Conservation (phyloP, 805 yeast species). For the Martiniozyma abietophila region DNA sequence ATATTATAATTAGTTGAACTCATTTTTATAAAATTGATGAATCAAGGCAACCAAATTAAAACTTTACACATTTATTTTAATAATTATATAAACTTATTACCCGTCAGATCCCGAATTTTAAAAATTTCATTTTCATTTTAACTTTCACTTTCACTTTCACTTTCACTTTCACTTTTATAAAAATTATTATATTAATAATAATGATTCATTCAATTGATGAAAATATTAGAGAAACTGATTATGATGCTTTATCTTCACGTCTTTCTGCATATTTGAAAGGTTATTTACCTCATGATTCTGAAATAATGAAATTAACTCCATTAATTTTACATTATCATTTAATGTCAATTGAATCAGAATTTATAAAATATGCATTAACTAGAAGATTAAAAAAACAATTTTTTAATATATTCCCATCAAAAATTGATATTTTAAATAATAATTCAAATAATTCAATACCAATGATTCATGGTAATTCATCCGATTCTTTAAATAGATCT, state of each 20-base stretch:
- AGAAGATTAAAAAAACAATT: constrained; percentile 33
- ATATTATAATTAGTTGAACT: too few relatives aligned
- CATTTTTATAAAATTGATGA: too few relatives aligned
- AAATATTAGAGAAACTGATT: constrained; percentile 39
- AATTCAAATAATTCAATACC: background rate
- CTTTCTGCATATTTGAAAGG: constrained; percentile 39
- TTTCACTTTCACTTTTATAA: too few relatives aligned
- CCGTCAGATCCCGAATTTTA: too few relatives aligned
- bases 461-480: too few relatives aligned
- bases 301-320: constrained; percentile 23
- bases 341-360: constrained; percentile 28
- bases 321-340: constrained; percentile 32
- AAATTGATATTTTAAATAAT: constrained; percentile 3
- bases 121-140: too few relatives aligned
- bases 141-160: too few relatives aligned
- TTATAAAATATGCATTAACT: constrained; percentile 19
- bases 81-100: too few relatives aligned
- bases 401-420: constrained; percentile 20
- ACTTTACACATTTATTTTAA: too few relatives aligned
- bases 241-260: constrained; percentile 64
- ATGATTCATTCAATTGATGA: constrained; percentile 11
- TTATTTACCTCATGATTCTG: constrained; percentile 35
- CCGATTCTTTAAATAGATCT: too few relatives aligned
- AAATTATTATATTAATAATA: too few relatives aligned
- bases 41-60: too few relatives aligned